phyloP scores from a whole-genome alignment of 169 alveolate species.

The Plasmodium gonderi region DNA sequence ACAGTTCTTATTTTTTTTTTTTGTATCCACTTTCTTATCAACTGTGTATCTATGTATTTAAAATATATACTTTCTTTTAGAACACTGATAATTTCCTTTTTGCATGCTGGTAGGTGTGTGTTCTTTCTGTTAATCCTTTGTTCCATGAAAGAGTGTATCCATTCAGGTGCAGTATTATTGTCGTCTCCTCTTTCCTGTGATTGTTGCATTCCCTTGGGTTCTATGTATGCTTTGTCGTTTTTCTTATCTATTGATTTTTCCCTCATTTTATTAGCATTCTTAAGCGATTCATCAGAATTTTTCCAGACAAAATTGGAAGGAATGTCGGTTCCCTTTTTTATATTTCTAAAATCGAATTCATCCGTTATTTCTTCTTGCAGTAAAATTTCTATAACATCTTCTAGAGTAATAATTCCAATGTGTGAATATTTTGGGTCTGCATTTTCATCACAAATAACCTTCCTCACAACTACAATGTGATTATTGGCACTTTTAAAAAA shows the following conservation, averaged over 20 bases:
- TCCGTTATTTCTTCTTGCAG: conserved; percentile 66
- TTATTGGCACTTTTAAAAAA: conserved; percentile 63
- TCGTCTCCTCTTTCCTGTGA: too few species aligned
- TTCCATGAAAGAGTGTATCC: neutral
- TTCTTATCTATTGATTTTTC: neutral
- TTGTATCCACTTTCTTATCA: conserved; percentile 25
- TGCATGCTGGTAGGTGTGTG: neutral
- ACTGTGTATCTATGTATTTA: conserved; percentile 54
- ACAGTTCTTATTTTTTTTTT: conserved; percentile 19
- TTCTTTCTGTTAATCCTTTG: neutral
- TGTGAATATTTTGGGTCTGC: conserved; percentile 83
- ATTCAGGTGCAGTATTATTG: neutral
- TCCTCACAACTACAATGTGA: conserved; percentile 81
- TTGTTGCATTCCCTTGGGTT: neutral
- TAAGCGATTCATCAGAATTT: conserved; percentile 26
- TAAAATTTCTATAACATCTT: conserved; percentile 65
- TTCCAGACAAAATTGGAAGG: conserved; percentile 68
- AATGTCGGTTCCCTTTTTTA: conserved; percentile 20
- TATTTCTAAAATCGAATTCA: conserved; percentile 52
- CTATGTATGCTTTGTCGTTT: neutral
- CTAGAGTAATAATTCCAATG: conserved; percentile 82
- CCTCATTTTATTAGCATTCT: neutral
- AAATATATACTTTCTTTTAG: conserved; percentile 45
- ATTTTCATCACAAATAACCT: conserved; percentile 69
- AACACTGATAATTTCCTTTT: conserved; percentile 29